A percentile compares a stretch with the other conserved stretches of the same genome.
These are phyloP conservation scores for Logfia minima DNA, from an alignment of 129 eudicot genomes.

Conservation along the genomic window DNA sequence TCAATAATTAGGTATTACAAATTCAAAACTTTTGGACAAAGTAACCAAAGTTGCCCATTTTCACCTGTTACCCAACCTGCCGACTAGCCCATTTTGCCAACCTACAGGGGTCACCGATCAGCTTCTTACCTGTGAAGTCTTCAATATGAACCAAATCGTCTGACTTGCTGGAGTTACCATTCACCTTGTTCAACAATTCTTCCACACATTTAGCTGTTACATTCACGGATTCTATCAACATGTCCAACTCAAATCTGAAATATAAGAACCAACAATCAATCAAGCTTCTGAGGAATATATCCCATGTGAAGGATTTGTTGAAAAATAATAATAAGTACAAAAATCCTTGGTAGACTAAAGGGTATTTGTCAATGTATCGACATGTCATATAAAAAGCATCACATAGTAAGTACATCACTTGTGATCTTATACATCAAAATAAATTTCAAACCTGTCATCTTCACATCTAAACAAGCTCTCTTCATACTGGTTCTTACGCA, in stretches of 20 bases:
- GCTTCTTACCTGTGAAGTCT: slow-evolving; percentile 71
- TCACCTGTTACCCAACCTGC: slow-evolving; percentile 3
- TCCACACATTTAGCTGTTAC: slow-evolving; percentile 82
- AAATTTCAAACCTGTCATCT: slow-evolving; percentile 74
- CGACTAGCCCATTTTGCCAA: slow-evolving; percentile 10
- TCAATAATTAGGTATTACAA: background rate
- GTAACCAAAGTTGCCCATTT: slow-evolving; percentile 11
- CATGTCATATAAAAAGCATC: slow-evolving; percentile 17
- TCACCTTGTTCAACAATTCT: slow-evolving; percentile 69
- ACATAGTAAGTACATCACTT: background rate
- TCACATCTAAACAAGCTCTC: slow-evolving; percentile 97
- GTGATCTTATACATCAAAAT: slow-evolving; percentile 3
- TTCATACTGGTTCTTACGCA: slow-evolving; percentile 98
- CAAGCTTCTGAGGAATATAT: slow-evolving; percentile 20
- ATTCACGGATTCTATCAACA: slow-evolving; percentile 82
- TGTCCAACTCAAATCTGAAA: slow-evolving; percentile 94
- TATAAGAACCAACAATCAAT: slow-evolving; percentile 25
- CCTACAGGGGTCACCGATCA: slow-evolving; percentile 13
- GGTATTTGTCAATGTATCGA: background rate
- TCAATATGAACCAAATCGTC: slow-evolving; percentile 61
- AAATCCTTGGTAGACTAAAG: slow-evolving; percentile 26
- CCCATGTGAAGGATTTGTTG: slow-evolving; percentile 14
- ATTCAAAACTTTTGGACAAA: background rate
- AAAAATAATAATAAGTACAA: background rate
- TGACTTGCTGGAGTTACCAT: slow-evolving; percentile 47